A percentile compares a stretch with the other conserved stretches of the same genome.
phyloP scores from a whole-genome alignment of 1,284 basidiomycete genomes.

The Austroboletus olivaceoglutinosus region DNA sequence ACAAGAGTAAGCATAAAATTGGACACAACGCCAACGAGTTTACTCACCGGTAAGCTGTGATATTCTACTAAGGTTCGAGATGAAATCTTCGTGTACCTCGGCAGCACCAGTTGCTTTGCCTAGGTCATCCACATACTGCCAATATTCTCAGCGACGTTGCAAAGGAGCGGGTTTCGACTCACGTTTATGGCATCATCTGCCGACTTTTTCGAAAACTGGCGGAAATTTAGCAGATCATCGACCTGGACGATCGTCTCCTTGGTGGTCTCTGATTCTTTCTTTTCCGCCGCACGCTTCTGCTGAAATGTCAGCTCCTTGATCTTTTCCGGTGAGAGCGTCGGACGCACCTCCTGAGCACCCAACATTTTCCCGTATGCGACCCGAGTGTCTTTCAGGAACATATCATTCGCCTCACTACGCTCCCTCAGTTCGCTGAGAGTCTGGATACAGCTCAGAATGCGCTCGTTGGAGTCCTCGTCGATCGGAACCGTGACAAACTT shows the following conservation, averaged over 20 bases:
- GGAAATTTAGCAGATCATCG: conserved; percentile 90
- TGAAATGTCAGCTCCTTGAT: not conserved
- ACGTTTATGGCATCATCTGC: conserved; percentile 81
- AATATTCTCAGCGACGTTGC: conserved; percentile 8
- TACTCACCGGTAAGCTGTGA: conserved; percentile 84
- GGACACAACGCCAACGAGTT: not conserved
- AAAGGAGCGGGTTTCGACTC: conserved; percentile 31
- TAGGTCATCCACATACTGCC: conserved; percentile 84
- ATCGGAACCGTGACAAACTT: conserved; percentile 93
- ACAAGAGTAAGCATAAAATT: conserved; percentile 2
- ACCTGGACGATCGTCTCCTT: conserved; percentile 82
- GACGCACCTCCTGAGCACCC: conserved; percentile 78
- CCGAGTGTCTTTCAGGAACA: conserved; percentile 94
- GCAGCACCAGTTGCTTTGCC: conserved; percentile 85
- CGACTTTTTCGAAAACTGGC: conserved; percentile 92
- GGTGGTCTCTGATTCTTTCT: conserved; percentile 77
- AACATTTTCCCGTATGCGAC: conserved; percentile 95
- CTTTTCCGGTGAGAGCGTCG: not conserved
- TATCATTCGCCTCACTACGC: conserved; percentile 65
- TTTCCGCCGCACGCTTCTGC: conserved; percentile 81
- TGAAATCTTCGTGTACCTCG: conserved; percentile 90
- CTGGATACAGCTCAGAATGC: conserved; percentile 96
- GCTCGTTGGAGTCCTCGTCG: conserved; percentile 96
- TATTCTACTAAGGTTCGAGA: conserved; percentile 93
- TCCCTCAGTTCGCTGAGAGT: conserved; percentile 80